Evolutionary conservation across 352 stramenopile species (phyloP).

Genomic region (Phytophthora vignae): DNA sequence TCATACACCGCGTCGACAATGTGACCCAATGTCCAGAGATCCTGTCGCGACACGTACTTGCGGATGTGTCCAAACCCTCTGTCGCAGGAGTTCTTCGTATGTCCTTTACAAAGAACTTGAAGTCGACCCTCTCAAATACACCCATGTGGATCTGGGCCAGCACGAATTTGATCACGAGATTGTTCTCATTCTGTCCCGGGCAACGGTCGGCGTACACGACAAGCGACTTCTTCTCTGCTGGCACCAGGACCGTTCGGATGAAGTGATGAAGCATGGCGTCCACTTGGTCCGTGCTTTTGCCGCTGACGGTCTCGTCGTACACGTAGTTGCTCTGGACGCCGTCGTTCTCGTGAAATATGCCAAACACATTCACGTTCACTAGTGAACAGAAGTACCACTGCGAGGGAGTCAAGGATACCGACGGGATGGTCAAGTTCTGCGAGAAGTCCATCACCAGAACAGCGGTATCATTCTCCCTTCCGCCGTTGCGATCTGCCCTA

Average conservation of each 20-base stretch:
- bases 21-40: background rate
- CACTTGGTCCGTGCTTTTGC: constrained; percentile 9
- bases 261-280: constrained; percentile 20
- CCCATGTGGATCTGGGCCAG: background rate
- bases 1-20: background rate
- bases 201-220: background rate
- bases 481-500: background rate
- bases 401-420: constrained; percentile 3
- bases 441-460: constrained; percentile 30
- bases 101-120: constrained; percentile 1
- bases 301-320: constrained; percentile 8
- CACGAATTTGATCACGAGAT: background rate
- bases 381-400: constrained; percentile 36
- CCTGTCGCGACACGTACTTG: background rate
- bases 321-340: constrained; percentile 18
- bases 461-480: background rate
- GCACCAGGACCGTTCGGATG: constrained; percentile 3
- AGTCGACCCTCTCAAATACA: background rate
- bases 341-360: constrained; percentile 22
- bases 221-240: background rate
- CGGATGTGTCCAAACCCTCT: background rate
- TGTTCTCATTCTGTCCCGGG: background rate
- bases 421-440: constrained; percentile 29
- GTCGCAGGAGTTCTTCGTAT: background rate
- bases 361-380: constrained; percentile 22